Evolutionary conservation across 2,329 filamentous ascomycete genomes (phyloP).

Genomic region (Colletotrichum phormii): DNA sequence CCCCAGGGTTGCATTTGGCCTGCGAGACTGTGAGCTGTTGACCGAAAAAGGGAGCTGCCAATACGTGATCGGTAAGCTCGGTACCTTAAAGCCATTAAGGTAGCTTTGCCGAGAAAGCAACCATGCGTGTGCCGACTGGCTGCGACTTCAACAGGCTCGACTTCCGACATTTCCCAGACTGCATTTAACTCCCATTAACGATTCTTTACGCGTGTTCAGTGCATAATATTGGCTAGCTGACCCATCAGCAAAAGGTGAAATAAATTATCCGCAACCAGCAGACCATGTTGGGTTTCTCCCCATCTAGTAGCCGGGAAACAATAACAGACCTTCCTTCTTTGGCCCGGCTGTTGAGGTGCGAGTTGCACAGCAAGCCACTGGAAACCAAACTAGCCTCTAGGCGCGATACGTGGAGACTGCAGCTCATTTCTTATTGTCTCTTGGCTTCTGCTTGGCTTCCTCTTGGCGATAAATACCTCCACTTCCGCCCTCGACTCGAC

Average conservation of each 20-base stretch:
- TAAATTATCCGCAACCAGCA: not conserved
- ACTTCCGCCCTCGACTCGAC: not conserved
- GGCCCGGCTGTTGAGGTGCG: slow-evolving; percentile 12
- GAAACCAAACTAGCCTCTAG: not conserved
- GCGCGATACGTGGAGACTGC: not conserved
- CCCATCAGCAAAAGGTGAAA: not conserved
- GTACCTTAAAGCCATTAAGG: not conserved
- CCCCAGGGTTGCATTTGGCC: not conserved
- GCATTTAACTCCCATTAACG: not conserved
- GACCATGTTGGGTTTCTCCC: not conserved
- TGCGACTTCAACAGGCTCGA: not conserved
- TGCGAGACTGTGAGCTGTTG: no score
- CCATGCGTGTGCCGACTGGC: not conserved
- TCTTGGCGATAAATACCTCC: slow-evolving; percentile 28
- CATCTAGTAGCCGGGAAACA: not conserved
- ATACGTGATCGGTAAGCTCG: not conserved
- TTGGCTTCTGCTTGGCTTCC: slow-evolving; percentile 19
- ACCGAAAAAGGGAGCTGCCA: not conserved
- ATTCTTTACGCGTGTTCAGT: not conserved
- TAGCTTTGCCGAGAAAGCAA: not conserved
- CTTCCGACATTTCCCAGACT: no score
- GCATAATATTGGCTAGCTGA: not conserved
- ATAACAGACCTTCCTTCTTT: slow-evolving; percentile 17
- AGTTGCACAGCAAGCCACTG: not conserved
- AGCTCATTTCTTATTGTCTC: slow-evolving; percentile 15